Percentiles rank a stretch among this genome's conserved stretches.
Conservation (phyloP, 352 stramenopile species). For the Globisporangium heterothallicum region DNA sequence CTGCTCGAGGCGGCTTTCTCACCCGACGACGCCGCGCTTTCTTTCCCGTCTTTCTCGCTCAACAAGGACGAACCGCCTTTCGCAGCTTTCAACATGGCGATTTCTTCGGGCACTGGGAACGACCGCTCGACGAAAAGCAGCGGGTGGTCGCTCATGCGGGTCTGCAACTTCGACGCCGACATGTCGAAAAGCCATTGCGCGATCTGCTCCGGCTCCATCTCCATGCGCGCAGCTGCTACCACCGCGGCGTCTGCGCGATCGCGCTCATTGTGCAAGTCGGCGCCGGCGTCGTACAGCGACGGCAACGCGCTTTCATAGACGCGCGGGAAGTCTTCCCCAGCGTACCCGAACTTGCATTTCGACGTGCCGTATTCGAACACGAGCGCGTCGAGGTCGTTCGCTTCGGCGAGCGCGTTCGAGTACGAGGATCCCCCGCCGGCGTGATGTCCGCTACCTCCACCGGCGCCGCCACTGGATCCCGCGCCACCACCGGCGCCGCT, state of each 20-base stretch:
- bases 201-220: constrained; percentile 48
- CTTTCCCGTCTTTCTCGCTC: not conserved
- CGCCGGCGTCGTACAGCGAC: constrained; percentile 13
- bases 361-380: constrained; percentile 78
- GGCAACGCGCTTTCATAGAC: constrained; percentile 48
- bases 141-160: constrained; percentile 54
- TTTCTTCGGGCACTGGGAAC: constrained; percentile 51
- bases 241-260: constrained; percentile 8
- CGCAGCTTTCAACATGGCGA: constrained; percentile 15
- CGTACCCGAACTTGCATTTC: constrained; percentile 79
- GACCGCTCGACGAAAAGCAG: constrained; percentile 59
- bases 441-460: not conserved
- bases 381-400: constrained; percentile 71
- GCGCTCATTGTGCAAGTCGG: constrained; percentile 16
- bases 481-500: not conserved
- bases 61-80: constrained; percentile 13
- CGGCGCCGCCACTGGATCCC: not conserved
- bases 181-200: constrained; percentile 73
- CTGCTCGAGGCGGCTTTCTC: constrained; percentile 13
- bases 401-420: constrained; percentile 47
- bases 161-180: constrained; percentile 35
- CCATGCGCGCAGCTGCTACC: constrained; percentile 34
- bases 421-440: constrained; percentile 14
- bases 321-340: constrained; percentile 84
- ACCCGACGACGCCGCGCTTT: constrained; percentile 2